Evolutionary conservation across 306 rosid species (phyloP), one percentile per base, ranked within the genome.

Genomic region (Vigna unguiculata): DNA sequence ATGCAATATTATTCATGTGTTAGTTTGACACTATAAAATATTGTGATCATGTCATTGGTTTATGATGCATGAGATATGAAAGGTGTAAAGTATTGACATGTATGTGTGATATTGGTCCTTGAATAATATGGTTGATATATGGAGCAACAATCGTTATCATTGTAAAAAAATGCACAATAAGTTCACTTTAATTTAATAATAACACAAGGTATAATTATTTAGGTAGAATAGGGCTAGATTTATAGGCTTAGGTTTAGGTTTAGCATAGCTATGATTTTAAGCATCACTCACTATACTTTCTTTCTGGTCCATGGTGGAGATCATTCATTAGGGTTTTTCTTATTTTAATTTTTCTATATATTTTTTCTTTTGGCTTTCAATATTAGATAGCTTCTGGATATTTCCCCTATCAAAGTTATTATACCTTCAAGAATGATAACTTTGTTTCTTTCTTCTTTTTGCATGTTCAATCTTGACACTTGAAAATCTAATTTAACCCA

Each of bases 181-280:
- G 6, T 15, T 53, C 3, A 6, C 46, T 64, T 65, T 6, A 1
- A 41, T 49, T 74, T 74, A 83, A 52, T 74, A 83, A 52, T 51
- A 71, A 49, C 48, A 60, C 9, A 54, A 62, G 16, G 45, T 16
- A 6, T 75, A 71, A 68, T 53, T 40, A 61, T 74, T 34, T 49
- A 53, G 25, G 16, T 68, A 73, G 24, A 52, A 5, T 64, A 67
- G 74, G 83, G 0, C 8, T 34, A 6, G 40, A 1, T 34, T 6
- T 34, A 2, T 64, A 67, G 74, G 83, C 43, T 54, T 51, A 54
- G 69, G 81, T 43, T 2, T 43, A 43, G 47, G 14, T 12, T 10
- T 43, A 43, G 16, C 47, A 51, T 74, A 32, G 63, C 52, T 34
- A 74, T 79, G 78, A 83, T 68, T 69, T 69, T 48, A 51, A 41